Base-by-base conservation (phyloP, 345 rosid genomes). In the Ceriops tagal region DNA sequence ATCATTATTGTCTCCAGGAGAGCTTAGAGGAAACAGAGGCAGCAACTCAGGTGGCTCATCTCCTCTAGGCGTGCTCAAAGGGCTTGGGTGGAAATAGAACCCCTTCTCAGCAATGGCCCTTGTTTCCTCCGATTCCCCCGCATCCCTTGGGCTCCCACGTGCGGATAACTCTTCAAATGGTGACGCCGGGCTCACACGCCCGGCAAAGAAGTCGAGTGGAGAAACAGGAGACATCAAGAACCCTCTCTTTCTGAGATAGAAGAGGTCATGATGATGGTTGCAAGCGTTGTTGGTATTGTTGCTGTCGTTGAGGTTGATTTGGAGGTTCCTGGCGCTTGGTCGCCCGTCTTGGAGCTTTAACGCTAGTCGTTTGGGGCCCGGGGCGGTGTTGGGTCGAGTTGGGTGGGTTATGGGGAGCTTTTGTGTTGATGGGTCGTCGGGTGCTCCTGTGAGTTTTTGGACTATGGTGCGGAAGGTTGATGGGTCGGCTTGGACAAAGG, bases 261-360 rank as follows among this genome's bases (percentile, higher is more conserved):
- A 58, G 2, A 72, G 56, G 9, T 73, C 49, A 56, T 39, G 20
- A 31, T 61, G 76, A 5, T 47, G 73, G 0, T 32, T 79, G 9
- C 60, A 32, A 57, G 58, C 53, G 67, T 71, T 73, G 58, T 47
- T 70, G 53, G 24, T 68, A 62, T 46, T 65, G 68, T 58, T 57
- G 69, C 39, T 63, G 81, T 75, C 79, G 87, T 56, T 78, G 53
- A 84, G 87, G 75, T 84, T 86, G 72, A 92, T 82, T 71, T 86
- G 87, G 66, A 92, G 92, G 69, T 90, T 88, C 70, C 82, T 89
- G 8, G 80, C 68, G 5, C 88, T 71, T 43, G 81, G 89, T 24
- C 98, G 79, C 5, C 96, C 89, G 70, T 92, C 96, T 67, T 90
- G 93, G 71, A 92, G 98, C 86, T 88, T 90, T 83, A 86, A 90